Evolutionary conservation across 257 asterid genomes (phyloP).

Genomic region (Penstemon davidsonii): DNA sequence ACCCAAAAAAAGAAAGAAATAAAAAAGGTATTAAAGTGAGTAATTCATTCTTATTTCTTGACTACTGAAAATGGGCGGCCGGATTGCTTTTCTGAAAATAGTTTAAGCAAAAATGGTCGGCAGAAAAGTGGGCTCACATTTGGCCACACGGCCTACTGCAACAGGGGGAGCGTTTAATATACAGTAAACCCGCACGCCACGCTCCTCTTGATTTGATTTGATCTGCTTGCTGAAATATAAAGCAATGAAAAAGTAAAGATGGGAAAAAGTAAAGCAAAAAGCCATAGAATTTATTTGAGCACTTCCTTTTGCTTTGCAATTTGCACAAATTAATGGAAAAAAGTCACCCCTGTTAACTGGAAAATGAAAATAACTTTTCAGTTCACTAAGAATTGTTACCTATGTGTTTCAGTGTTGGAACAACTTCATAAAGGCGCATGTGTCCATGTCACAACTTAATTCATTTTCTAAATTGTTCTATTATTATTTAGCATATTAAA

Average conservation of each 20-base stretch:
- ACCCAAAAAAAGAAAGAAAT: no score
- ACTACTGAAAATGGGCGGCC: conserved; percentile 21
- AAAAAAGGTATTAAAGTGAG: no score
- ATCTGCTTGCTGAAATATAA: not conserved
- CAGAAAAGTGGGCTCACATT: conserved; percentile 34
- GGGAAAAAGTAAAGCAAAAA: not conserved
- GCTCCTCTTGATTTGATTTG: conserved; percentile 14
- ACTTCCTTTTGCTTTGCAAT: conserved; percentile 7
- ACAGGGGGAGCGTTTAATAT: conserved; percentile 41
- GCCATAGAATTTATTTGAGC: not conserved
- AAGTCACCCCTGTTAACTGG: conserved; percentile 17
- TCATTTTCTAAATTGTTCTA: not conserved
- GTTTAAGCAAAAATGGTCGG: conserved; percentile 38
- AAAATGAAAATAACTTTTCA: conserved; percentile 2
- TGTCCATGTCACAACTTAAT: not conserved
- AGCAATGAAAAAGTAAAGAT: not conserved
- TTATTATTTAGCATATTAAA: not conserved
- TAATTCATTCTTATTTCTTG: not conserved
- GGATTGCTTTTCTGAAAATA: conserved; percentile 20
- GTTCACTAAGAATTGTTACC: conserved; percentile 27
- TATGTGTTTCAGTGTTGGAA: conserved; percentile 4
- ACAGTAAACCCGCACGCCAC: conserved; percentile 19
- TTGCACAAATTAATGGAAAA: conserved; percentile 25
- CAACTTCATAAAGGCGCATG: not conserved
- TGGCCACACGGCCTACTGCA: conserved; percentile 26